Conservation (phyloP, 2,329 filamentous ascomycete species). For the Emergomyces orientalis region DNA sequence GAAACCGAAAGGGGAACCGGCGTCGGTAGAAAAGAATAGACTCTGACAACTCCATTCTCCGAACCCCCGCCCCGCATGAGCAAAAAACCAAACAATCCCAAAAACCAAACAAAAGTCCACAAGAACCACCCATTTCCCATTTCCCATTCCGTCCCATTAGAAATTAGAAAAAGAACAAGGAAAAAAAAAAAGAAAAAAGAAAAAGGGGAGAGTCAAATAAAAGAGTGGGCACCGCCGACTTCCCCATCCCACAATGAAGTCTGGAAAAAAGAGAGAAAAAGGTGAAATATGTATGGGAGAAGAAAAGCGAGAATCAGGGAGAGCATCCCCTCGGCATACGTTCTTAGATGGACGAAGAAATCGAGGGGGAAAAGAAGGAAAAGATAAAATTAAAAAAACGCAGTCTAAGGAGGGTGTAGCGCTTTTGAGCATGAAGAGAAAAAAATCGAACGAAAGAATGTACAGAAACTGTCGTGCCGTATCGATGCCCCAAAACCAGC, state of each 20-base stretch:
- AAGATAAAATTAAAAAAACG: no score
- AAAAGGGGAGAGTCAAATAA: neutral
- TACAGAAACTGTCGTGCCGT: neutral
- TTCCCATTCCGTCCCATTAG: neutral
- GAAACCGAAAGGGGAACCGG: constrained; percentile 1
- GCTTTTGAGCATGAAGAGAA: neutral
- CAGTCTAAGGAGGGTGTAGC: neutral
- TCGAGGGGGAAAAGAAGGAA: no score
- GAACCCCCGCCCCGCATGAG: neutral
- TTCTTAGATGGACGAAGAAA: neutral
- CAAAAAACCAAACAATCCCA: constrained; percentile 2
- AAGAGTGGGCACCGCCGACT: neutral
- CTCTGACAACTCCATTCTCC: constrained; percentile 6
- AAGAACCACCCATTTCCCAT: neutral
- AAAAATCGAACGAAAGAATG: neutral
- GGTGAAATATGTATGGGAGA: no score
- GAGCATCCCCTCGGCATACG: neutral
- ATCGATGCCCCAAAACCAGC: neutral
- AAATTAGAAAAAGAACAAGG: neutral
- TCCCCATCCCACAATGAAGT: neutral
- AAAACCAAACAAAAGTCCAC: neutral
- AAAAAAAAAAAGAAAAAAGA: neutral
- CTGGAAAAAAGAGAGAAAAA: neutral
- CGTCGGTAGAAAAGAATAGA: constrained; percentile 4
- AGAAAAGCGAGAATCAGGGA: neutral